phyloP scores from a whole-genome alignment of 140 eudicot species.

The Cichorium intybus region DNA sequence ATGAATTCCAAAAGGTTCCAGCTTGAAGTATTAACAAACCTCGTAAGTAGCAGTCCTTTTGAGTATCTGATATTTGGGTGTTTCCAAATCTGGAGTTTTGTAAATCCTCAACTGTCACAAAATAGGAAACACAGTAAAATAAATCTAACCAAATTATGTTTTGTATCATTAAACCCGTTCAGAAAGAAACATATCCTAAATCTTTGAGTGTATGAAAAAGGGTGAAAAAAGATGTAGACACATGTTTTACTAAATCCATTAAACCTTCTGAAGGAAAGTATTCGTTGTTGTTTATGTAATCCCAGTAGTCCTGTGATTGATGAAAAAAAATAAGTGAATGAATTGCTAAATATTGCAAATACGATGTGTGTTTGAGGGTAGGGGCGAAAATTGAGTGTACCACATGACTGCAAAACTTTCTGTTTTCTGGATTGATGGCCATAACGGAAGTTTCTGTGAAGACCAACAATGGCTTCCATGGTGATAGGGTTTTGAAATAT shows the following conservation, averaged over 20 bases:
- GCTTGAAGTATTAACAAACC: conserved; percentile 39
- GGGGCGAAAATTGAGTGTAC: conserved; percentile 27
- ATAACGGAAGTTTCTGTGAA: conserved; percentile 96
- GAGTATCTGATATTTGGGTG: conserved; percentile 79
- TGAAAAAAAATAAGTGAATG: background rate
- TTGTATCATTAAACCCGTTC: no score
- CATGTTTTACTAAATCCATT: conserved; percentile 77
- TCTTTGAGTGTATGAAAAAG: background rate
- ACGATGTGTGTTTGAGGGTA: background rate
- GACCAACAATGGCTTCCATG: conserved; percentile 88
- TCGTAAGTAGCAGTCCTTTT: conserved; percentile 77
- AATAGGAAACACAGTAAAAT: no score
- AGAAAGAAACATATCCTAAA: no score
- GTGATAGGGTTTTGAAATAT: conserved; percentile 46
- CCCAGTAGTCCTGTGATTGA: conserved; percentile 74
- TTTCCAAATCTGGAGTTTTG: conserved; percentile 88
- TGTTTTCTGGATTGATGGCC: conserved; percentile 83
- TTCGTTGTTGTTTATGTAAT: conserved; percentile 63
- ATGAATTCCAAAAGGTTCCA: background rate
- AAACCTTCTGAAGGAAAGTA: conserved; percentile 82
- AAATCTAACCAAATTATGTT: no score
- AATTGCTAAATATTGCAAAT: background rate
- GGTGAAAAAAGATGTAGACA: conserved; percentile 6
- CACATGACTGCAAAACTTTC: conserved; percentile 83
- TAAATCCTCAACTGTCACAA: conserved; percentile 60